These are phyloP conservation scores for Knufia fluminis DNA, from an alignment of 2,329 filamentous ascomycete genomes.

Conservation along the genomic window DNA sequence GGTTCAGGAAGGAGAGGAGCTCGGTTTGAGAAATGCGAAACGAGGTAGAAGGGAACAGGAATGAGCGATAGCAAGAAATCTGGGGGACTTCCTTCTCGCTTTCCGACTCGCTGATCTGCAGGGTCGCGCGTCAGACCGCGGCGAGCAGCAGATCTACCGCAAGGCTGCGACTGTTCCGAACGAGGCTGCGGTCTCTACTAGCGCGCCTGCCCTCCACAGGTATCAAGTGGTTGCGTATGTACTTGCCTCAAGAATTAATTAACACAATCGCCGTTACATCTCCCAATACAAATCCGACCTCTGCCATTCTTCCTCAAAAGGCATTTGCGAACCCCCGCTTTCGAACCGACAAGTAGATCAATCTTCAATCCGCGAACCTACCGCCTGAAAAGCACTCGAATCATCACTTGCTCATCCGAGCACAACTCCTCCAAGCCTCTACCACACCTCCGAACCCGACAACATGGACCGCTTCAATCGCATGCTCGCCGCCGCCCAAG, in stretches of 20 bases:
- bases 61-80: neutral
- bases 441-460: too few species aligned
- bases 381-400: neutral
- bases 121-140: neutral
- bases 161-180: neutral
- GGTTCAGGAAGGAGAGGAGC: too few species aligned
- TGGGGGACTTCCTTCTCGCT: neutral
- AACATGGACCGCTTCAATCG: conserved; percentile 84
- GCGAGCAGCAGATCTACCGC: neutral
- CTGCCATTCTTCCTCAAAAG: neutral
- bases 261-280: neutral
- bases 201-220: neutral
- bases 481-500: conserved; percentile 67
- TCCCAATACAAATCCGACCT: neutral
- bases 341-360: too few species aligned
- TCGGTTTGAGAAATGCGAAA: too few species aligned
- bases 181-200: neutral
- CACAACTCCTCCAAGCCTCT: conserved; percentile 16
- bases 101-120: neutral
- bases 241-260: neutral
- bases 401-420: neutral
- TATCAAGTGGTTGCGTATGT: conserved; percentile 1
- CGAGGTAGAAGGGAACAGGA: neutral
- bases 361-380: neutral
- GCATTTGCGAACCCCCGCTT: too few species aligned